Conservation (phyloP, 1,139 yeast species). For the Yamadazyma songkhlaensis region DNA sequence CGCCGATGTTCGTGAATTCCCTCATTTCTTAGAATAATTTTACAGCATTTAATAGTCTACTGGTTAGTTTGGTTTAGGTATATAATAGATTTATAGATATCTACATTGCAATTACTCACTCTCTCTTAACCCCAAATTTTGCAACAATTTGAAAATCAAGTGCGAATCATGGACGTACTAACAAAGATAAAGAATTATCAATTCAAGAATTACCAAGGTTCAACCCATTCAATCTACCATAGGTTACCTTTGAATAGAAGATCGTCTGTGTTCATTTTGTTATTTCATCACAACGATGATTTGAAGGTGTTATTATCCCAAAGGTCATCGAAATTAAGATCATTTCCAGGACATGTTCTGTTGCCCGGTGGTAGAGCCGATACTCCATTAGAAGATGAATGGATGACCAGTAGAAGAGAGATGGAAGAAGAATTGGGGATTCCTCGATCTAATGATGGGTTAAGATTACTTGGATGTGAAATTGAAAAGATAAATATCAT, state of each 20-base stretch:
- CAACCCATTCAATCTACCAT: constrained; percentile 52
- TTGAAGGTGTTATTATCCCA: constrained; percentile 74
- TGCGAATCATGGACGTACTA: constrained; percentile 6
- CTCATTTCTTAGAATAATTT: constrained; percentile 25
- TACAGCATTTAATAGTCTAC: no score
- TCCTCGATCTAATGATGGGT: constrained; percentile 44
- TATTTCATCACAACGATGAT: constrained; percentile 70
- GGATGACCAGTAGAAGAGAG: constrained; percentile 76
- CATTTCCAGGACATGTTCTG: constrained; percentile 85
- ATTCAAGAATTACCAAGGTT: constrained; percentile 26
- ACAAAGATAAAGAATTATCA: constrained; percentile 19
- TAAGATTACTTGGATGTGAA: constrained; percentile 49
- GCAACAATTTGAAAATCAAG: background rate
- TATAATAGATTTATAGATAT: constrained; percentile 3
- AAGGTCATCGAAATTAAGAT: constrained; percentile 63
- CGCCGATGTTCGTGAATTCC: constrained; percentile 36
- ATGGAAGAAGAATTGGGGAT: constrained; percentile 86
- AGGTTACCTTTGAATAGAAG: constrained; percentile 58
- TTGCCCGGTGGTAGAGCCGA: constrained; percentile 91
- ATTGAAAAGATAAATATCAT: constrained; percentile 57
- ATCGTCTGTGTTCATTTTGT: constrained; percentile 70
- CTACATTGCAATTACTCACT: background rate
- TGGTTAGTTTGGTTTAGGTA: constrained; percentile 1
- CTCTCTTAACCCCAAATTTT: background rate
- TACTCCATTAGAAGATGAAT: constrained; percentile 57